phyloP scores from a whole-genome alignment of 768 basidiomycete species.

The Hypholoma sublateritium region DNA sequence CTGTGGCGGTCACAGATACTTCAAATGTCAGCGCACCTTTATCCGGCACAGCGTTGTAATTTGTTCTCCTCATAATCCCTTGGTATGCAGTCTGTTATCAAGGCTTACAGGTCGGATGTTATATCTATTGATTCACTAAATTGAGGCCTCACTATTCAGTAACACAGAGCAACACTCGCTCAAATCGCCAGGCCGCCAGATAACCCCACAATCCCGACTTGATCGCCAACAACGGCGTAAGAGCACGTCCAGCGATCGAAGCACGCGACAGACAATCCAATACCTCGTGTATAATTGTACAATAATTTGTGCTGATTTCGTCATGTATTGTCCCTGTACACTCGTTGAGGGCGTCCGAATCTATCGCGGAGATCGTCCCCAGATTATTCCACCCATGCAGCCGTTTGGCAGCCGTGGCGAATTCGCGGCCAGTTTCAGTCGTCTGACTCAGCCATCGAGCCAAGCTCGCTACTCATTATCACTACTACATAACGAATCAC shows the following conservation, averaged over 20 bases:
- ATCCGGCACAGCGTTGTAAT: background rate
- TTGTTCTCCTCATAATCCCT: background rate
- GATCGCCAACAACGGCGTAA: slow-evolving; percentile 67
- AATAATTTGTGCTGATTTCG: too few species aligned
- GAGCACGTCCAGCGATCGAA: slow-evolving; percentile 75
- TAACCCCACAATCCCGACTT: slow-evolving; percentile 52
- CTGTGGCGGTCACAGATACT: slow-evolving; percentile 13
- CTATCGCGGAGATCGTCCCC: too few species aligned
- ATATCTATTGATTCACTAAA: too few species aligned
- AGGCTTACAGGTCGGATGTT: slow-evolving; percentile 19
- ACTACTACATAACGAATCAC: too few species aligned
- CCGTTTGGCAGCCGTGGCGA: too few species aligned
- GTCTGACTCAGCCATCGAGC: too few species aligned
- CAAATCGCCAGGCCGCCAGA: slow-evolving; percentile 65
- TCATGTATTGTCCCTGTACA: too few species aligned
- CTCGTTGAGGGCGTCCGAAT: too few species aligned
- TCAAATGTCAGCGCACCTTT: slow-evolving; percentile 14
- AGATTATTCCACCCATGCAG: too few species aligned
- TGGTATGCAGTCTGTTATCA: slow-evolving; percentile 21
- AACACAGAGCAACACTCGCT: slow-evolving; percentile 79
- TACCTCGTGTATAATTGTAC: slow-evolving; percentile 75
- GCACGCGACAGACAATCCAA: slow-evolving; percentile 85
- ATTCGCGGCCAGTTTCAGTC: too few species aligned
- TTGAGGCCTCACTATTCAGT: slow-evolving; percentile 21
- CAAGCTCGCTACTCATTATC: too few species aligned